Percentiles rank a stretch among this genome's conserved stretches.
phyloP scores from a whole-genome alignment of 2,329 filamentous ascomycete species.

The Epichloe sp. region DNA sequence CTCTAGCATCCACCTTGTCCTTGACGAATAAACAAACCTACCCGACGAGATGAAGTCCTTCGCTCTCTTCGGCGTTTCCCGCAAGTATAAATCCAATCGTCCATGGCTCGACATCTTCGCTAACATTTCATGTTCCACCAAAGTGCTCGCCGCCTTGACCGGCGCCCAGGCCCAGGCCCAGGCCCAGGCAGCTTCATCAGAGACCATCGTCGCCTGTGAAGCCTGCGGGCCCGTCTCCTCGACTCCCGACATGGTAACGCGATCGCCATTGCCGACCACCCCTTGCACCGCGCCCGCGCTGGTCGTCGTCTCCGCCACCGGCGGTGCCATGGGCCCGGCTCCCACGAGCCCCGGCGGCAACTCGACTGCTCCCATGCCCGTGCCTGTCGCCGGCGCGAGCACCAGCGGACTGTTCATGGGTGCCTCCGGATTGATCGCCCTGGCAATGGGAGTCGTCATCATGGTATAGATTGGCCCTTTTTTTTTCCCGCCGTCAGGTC shows the following conservation, averaged over 20 bases:
- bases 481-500: too few relatives aligned
- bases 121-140: neutral
- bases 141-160: neutral
- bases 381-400: neutral
- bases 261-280: constrained; percentile 5
- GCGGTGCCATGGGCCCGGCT: neutral
- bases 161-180: neutral
- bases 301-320: constrained; percentile 2
- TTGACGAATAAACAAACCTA: too few relatives aligned
- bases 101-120: neutral
- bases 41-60: neutral
- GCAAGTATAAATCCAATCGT: neutral
- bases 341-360: neutral
- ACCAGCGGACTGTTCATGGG: neutral
- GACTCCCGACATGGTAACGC: constrained; percentile 8
- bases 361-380: neutral
- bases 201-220: constrained; percentile 2
- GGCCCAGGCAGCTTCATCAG: neutral
- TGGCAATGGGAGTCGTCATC: neutral
- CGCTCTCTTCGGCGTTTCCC: neutral
- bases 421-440: neutral
- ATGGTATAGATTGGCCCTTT: neutral
- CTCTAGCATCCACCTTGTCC: too few relatives aligned
- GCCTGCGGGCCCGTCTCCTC: constrained; percentile 5
- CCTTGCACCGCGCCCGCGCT: constrained; percentile 5